Evolutionary conservation across 2,329 filamentous ascomycete genomes (phyloP).

Genomic region (Onygenales sp.): DNA sequence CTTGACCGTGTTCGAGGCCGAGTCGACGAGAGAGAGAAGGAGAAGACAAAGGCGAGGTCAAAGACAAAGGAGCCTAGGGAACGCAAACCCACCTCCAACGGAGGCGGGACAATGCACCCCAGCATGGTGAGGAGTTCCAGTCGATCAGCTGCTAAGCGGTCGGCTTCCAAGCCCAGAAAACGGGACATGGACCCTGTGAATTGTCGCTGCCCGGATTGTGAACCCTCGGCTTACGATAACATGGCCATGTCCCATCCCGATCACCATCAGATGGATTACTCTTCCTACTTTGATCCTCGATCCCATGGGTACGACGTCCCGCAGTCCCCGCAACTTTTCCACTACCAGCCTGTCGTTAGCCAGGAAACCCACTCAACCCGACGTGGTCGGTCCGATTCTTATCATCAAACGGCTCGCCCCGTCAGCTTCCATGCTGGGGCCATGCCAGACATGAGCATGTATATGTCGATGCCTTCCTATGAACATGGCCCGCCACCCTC

Average conservation of each 20-base stretch:
- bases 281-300: slow-evolving; percentile 13
- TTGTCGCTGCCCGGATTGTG: slow-evolving; percentile 27
- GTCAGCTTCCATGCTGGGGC: slow-evolving; percentile 28
- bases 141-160: slow-evolving; percentile 21
- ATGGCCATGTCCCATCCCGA: slow-evolving; percentile 18
- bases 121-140: slow-evolving; percentile 21
- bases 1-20: slow-evolving; percentile 12
- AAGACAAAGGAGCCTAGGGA: slow-evolving; percentile 13
- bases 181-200: slow-evolving; percentile 23
- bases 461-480: slow-evolving; percentile 18
- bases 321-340: slow-evolving; percentile 20
- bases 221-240: slow-evolving; percentile 19
- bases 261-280: slow-evolving; percentile 21
- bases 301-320: slow-evolving; percentile 15
- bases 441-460: slow-evolving; percentile 20
- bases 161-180: slow-evolving; percentile 25
- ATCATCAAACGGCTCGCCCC: slow-evolving; percentile 26
- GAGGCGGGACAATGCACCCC: slow-evolving; percentile 26
- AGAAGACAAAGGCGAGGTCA: slow-evolving; percentile 13
- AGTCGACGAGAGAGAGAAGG: slow-evolving; percentile 19
- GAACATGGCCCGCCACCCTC: slow-evolving; percentile 30
- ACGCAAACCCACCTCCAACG: slow-evolving; percentile 18
- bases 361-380: slow-evolving; percentile 20
- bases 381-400: slow-evolving; percentile 23
- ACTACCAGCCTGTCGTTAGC: slow-evolving; percentile 18